Evolutionary conservation across 805 yeast species (phyloP), one percentile per base, ranked within the genome.

Genomic region (Yamadazyma endophytica): DNA sequence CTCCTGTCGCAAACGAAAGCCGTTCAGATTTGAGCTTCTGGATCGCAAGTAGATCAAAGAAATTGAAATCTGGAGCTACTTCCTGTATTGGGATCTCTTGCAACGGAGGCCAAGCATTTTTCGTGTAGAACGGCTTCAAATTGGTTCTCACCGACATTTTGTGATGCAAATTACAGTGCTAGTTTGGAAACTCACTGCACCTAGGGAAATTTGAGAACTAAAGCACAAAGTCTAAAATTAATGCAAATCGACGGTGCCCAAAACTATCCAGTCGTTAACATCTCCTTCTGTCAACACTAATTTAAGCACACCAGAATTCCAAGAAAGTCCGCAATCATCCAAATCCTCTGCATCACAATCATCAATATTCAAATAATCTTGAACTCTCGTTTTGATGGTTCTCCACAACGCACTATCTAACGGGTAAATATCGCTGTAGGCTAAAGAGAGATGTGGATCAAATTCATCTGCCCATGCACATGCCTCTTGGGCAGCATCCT

Each of bases 271-370:
- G 33, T 78, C 73, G 27, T 65, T 71, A 5, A 78, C 78, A 4
- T 82, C 84, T 0, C 90, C 90, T 43, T 76, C 82, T 47, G 88
- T 80, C 13, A 65, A 64, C 5, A 83, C 85, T 32, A 83, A 67
- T 42, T 79, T 74, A 15, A 80, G 62, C 6, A 82, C 79, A 2
- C 86, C 84, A 6, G 80, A 75, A 27, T 68, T 71, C 92, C 92
- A 83, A 3, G 76, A 75, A 16, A 73, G 49, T 28, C 52, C 60
- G 32, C 49, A 57, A 29, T 56, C 61, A 3, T 33, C 38, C 29
- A 51, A 36, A 16, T 52, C 57, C 24, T 57, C 65, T 32, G 62
- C 50, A 21, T 68, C 68, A 31, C 66, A 56, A 21, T 58, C 54
- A 12, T 61, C 67, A 14, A 72, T 56, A 25, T 77, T 79, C 43